Conservation (phyloP, 1,284 basidiomycete genomes). For the Heterobasidion parviporum region DNA sequence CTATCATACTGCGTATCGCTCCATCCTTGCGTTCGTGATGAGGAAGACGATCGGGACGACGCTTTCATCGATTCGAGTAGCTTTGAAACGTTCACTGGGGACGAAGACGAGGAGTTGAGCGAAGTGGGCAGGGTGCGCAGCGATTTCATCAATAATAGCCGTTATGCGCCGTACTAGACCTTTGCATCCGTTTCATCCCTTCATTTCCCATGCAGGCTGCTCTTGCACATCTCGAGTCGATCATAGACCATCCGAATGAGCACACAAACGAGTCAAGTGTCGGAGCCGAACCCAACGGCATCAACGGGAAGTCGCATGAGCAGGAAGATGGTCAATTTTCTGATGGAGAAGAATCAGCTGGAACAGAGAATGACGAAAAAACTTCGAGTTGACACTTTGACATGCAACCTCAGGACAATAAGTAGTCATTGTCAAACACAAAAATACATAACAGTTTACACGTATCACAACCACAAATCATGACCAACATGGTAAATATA, state of each 20-base stretch:
- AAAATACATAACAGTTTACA: too few relatives aligned
- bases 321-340: constrained; percentile 15
- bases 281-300: not conserved
- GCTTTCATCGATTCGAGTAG: constrained; percentile 46
- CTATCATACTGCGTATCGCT: constrained; percentile 86
- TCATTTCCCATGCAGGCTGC: constrained; percentile 44
- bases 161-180: constrained; percentile 83
- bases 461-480: too few relatives aligned
- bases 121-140: constrained; percentile 92
- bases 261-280: constrained; percentile 7
- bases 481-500: too few relatives aligned
- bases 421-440: too few relatives aligned
- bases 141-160: constrained; percentile 73
- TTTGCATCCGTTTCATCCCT: constrained; percentile 16
- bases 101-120: constrained; percentile 61
- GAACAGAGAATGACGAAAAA: constrained; percentile 1
- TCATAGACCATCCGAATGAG: constrained; percentile 49
- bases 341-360: constrained; percentile 13
- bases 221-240: constrained; percentile 66
- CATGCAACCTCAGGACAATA: too few relatives aligned
- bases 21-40: constrained; percentile 51
- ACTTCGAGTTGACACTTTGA: not conserved
- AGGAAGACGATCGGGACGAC: constrained; percentile 48
- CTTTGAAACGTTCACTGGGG: constrained; percentile 57
- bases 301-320: constrained; percentile 2